A percentile compares a stretch with the other conserved stretches of the same genome.
Evolutionary conservation across 129 eudicot genomes (phyloP).

Genomic region (Cynara cardunculus): DNA sequence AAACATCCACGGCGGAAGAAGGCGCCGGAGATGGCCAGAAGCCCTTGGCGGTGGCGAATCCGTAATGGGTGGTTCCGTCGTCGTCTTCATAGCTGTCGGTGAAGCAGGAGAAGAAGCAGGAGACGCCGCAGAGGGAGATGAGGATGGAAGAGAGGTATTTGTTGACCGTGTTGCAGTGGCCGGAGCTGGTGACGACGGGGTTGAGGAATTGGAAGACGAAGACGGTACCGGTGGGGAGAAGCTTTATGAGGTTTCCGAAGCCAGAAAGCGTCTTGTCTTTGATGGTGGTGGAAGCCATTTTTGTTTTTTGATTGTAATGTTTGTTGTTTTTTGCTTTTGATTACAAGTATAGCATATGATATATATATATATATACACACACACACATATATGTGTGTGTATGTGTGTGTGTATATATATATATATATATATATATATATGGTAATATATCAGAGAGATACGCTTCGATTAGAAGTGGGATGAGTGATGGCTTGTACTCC

Average conservation of each 20-base stretch:
- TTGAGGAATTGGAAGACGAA: slow-evolving; percentile 66
- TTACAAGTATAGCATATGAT: not conserved
- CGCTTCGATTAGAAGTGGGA: slow-evolving; percentile 29
- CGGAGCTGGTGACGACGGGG: slow-evolving; percentile 65
- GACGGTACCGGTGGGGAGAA: slow-evolving; percentile 87
- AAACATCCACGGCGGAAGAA: slow-evolving; percentile 27
- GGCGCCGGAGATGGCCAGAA: slow-evolving; percentile 45
- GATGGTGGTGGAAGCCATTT: slow-evolving; percentile 25
- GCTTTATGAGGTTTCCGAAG: slow-evolving; percentile 67
- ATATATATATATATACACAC: not conserved
- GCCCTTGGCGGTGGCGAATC: slow-evolving; percentile 52
- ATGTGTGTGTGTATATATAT: not conserved
- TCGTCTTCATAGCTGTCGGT: slow-evolving; percentile 70
- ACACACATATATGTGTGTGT: not conserved
- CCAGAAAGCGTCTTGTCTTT: slow-evolving; percentile 40
- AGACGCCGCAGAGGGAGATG: slow-evolving; percentile 42
- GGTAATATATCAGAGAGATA: not conserved
- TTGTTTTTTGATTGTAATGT: not conserved
- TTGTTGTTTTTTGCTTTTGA: not conserved
- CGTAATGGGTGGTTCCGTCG: slow-evolving; percentile 53
- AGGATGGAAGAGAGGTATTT: slow-evolving; percentile 46
- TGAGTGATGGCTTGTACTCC: slow-evolving; percentile 11
- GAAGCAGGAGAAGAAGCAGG: slow-evolving; percentile 66
- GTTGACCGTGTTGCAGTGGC: slow-evolving; percentile 51
- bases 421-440: not conserved